Base-by-base conservation (phyloP, 2,329 filamentous ascomycete genomes). In the Scortechinia acanthostroma region DNA sequence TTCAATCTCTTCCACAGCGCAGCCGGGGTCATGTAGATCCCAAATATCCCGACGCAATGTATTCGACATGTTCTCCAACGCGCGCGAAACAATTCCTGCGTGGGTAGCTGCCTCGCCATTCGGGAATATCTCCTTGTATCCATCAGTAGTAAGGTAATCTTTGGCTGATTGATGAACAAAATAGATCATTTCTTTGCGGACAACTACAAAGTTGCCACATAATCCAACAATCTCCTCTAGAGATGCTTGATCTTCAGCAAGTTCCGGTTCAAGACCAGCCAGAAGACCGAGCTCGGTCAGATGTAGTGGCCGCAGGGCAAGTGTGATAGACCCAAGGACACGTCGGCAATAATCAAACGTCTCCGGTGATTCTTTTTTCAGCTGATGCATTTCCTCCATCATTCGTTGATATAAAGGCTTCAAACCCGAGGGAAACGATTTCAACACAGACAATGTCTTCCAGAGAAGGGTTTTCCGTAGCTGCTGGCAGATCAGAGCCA, bases 151-250 rank as follows among this genome's bases (percentile, higher is more conserved):
- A 22, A 52, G 42, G 6, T 37, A 58, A 4, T 58, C 55, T 35
- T 58, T 53, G 4, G 54, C 56, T 4, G 57, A 60, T 35, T 58
- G 53, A 43, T 61, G 58, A 4, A 61, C 48, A 5, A 58, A 52
- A 10, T 42, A 50, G 5, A 58, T 48, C 4, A 46, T 52, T 3
- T 33, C 3, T 20, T 46, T 30, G 4, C 45, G 47, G 3, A 13
- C 35, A 6, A 58, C 51, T 3, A 60, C 40, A 33, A 58, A 57
- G 13, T 54, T 58, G 28, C 55, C 53, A 47, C 55, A 58, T 15
- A 49, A 42, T 4, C 22, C 42, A 15, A 59, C 47, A 16, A 54
- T 45, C 22, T 48, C 42, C 14, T 55, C 45, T 14, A 42, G 20
- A 1, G 40, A 17, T 17, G 28, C 33, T 15, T 44, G 42, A 42